Conservation (phyloP, 352 stramenopile genomes). For the Phytophthora sojae region DNA sequence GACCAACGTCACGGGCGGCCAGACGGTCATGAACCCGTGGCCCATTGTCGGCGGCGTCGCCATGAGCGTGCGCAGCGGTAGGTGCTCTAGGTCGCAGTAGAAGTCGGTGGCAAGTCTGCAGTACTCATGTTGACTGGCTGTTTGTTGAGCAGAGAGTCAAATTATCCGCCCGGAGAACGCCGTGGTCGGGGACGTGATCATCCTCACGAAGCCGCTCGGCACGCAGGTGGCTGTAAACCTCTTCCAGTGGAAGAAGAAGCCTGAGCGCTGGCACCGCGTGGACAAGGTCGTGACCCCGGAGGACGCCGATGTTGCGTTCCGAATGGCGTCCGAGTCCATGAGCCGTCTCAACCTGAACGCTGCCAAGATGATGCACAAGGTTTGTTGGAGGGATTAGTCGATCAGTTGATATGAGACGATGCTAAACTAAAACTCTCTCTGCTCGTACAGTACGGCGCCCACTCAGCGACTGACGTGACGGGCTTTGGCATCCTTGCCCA, state of each 20-base stretch:
- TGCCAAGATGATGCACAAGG: conserved; percentile 92
- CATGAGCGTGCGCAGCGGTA: conserved; percentile 87
- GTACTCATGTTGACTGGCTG: not conserved
- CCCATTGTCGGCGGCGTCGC: conserved; percentile 95
- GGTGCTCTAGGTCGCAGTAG: conserved; percentile 9
- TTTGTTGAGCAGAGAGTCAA: conserved; percentile 57
- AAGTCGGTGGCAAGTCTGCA: not conserved
- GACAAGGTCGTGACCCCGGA: conserved; percentile 66
- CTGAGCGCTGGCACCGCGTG: conserved; percentile 82
- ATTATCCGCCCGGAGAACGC: conserved; percentile 93
- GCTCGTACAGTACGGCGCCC: conserved; percentile 76
- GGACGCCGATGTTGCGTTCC: conserved; percentile 90
- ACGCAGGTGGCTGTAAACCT: conserved; percentile 95
- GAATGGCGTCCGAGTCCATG: conserved; percentile 94
- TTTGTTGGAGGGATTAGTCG: conserved; percentile 19
- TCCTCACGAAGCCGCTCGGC: conserved; percentile 95
- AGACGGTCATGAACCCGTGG: conserved; percentile 97
- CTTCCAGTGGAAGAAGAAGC: conserved; percentile 92
- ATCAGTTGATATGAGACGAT: not conserved
- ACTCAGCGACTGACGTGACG: conserved; percentile 96
- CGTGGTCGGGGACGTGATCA: conserved; percentile 88
- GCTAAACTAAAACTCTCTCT: conserved; percentile 4
- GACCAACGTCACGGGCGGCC: conserved; percentile 93
- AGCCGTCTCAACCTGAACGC: conserved; percentile 93
- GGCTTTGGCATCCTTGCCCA: conserved; percentile 96